phyloP scores from a whole-genome alignment of 371 early-diverging fungal species.

The Mucor racemosus region DNA sequence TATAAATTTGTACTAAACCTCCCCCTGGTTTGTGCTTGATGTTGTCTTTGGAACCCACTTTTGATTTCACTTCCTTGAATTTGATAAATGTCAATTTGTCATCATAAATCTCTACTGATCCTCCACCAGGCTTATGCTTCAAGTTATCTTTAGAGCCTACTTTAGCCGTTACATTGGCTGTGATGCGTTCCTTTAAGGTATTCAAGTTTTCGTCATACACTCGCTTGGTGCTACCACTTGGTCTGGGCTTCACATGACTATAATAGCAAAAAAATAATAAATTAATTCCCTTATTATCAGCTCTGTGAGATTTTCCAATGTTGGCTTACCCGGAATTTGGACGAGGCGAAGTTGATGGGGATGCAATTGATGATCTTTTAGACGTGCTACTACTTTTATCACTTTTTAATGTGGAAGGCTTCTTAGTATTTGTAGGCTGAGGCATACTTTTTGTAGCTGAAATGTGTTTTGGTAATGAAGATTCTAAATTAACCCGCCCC shows the following conservation, averaged over 20 bases:
- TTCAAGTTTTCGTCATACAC: conserved; percentile 26
- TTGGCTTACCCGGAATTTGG: not conserved
- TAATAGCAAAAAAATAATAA: not conserved
- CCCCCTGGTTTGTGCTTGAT: conserved; percentile 29
- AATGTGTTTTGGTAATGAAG: not conserved
- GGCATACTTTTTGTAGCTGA: not conserved
- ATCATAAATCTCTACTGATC: conserved; percentile 20
- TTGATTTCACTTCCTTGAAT: conserved; percentile 15
- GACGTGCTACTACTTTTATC: not conserved
- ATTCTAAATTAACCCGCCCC: conserved; percentile 8
- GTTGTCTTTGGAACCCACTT: conserved; percentile 27
- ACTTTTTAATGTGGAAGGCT: not conserved
- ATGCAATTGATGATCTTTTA: not conserved
- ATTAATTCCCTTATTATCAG: not conserved
- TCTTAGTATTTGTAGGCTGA: not conserved
- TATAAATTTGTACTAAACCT: conserved; percentile 21
- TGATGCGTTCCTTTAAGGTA: not conserved
- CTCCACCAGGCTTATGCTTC: conserved; percentile 29
- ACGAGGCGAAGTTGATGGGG: not conserved
- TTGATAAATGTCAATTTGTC: conserved; percentile 15
- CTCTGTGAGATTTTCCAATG: not conserved
- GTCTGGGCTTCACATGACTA: conserved; percentile 29
- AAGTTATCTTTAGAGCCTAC: conserved; percentile 33
- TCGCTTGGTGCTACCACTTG: conserved; percentile 21
- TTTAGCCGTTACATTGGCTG: conserved; percentile 23